These are phyloP conservation scores for Aspergillus sp. DNA, from an alignment of 2,329 filamentous ascomycete genomes.

Conservation along the genomic window DNA sequence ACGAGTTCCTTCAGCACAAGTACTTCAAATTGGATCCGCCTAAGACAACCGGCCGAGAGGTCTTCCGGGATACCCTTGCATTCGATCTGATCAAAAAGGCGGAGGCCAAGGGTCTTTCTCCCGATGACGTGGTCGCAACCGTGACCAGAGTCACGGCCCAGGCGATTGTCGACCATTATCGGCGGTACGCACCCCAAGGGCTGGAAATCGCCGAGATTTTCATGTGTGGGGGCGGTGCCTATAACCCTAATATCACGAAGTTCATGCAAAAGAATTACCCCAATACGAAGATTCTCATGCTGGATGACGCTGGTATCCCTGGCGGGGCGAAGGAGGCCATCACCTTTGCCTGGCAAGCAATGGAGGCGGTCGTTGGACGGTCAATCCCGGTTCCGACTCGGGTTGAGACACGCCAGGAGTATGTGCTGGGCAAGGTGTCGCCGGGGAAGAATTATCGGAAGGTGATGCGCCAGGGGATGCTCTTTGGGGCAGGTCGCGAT, in stretches of 20 bases:
- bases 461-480: conserved; percentile 46
- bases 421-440: conserved; percentile 48
- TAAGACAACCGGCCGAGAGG: conserved; percentile 53
- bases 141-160: conserved; percentile 53
- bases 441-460: conserved; percentile 49
- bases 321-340: conserved; percentile 52
- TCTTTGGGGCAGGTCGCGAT: conserved; percentile 41
- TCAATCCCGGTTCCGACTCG: conserved; percentile 48
- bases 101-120: conserved; percentile 36
- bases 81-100: conserved; percentile 45
- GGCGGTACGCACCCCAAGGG: conserved; percentile 42
- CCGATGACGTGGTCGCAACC: conserved; percentile 50
- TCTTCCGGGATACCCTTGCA: conserved; percentile 51
- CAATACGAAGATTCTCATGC: conserved; percentile 44
- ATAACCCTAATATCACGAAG: conserved; percentile 50
- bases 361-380: conserved; percentile 51
- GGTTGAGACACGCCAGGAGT: conserved; percentile 45
- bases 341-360: conserved; percentile 53
- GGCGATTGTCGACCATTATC: conserved; percentile 47
- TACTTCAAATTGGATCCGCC: conserved; percentile 48
- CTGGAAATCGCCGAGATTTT: conserved; percentile 48
- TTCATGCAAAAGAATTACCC: conserved; percentile 46
- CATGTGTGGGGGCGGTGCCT: conserved; percentile 53
- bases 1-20: conserved; percentile 43
- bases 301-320: conserved; percentile 52